Conservation (phyloP, 345 rosid genomes). For the Syzygium aqueum region DNA sequence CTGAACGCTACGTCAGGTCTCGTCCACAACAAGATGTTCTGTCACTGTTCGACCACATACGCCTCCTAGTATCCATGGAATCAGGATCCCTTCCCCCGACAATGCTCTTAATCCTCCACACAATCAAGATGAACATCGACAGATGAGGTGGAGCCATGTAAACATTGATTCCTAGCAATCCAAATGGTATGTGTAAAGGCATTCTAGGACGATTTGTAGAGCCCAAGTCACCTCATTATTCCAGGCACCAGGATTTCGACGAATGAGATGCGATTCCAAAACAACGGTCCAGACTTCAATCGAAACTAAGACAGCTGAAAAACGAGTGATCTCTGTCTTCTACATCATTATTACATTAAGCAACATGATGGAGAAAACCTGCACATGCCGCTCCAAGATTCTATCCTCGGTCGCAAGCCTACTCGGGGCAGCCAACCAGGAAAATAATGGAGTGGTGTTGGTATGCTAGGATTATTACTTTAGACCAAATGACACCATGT, state of each 20-base stretch:
- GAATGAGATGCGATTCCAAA: not conserved
- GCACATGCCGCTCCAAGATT: too few relatives aligned
- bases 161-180: not conserved
- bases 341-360: too few relatives aligned
- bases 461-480: not conserved
- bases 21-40: not conserved
- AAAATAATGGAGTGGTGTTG: not conserved
- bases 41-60: not conserved
- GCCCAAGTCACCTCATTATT: not conserved
- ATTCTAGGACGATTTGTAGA: not conserved
- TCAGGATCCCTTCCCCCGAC: not conserved
- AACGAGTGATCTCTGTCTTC: too few relatives aligned
- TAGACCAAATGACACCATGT: not conserved
- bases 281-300: not conserved
- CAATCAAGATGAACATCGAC: not conserved
- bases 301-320: not conserved
- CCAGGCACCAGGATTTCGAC: not conserved
- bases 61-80: not conserved
- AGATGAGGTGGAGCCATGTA: not conserved
- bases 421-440: not conserved
- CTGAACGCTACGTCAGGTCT: too few relatives aligned
- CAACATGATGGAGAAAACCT: too few relatives aligned
- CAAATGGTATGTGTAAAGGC: not conserved
- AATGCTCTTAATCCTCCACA: not conserved
- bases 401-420: not conserved